Evolutionary conservation across 169 alveolate genomes (phyloP).

Genomic region (Besnoitia besnoiti): DNA sequence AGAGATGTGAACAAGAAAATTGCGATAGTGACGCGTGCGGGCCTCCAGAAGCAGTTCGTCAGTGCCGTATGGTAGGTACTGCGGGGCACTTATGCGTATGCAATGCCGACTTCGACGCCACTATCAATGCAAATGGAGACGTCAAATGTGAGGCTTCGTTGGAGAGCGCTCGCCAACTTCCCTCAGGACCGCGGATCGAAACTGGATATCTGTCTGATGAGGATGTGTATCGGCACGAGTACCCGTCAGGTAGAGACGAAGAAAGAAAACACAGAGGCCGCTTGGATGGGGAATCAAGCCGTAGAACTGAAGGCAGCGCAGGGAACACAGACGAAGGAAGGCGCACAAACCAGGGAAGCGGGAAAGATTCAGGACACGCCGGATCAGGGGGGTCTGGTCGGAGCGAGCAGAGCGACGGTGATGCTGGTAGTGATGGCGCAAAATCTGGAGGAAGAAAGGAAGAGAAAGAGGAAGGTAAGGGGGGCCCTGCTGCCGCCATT

Average conservation of each 20-base stretch:
- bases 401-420: background rate
- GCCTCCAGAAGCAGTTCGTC: background rate
- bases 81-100: background rate
- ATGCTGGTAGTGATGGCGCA: background rate
- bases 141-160: background rate
- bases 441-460: background rate
- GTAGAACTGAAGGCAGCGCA: background rate
- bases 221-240: background rate
- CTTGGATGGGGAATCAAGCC: background rate
- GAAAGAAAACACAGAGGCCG: background rate
- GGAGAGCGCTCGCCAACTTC: background rate
- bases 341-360: background rate
- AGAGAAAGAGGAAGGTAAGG: background rate
- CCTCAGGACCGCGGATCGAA: too few species aligned
- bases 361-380: background rate
- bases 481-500: background rate
- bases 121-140: background rate
- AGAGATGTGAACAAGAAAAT: background rate
- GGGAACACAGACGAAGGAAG: background rate
- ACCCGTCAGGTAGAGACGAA: background rate
- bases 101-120: background rate
- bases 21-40: slow-evolving; percentile 7
- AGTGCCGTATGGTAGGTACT: background rate
- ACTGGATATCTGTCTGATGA: too few species aligned
- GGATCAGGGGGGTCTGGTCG: background rate